These are phyloP conservation scores for Tetraselmis chui DNA, from an alignment of 139 green algal genomes.

Conservation along the genomic window DNA sequence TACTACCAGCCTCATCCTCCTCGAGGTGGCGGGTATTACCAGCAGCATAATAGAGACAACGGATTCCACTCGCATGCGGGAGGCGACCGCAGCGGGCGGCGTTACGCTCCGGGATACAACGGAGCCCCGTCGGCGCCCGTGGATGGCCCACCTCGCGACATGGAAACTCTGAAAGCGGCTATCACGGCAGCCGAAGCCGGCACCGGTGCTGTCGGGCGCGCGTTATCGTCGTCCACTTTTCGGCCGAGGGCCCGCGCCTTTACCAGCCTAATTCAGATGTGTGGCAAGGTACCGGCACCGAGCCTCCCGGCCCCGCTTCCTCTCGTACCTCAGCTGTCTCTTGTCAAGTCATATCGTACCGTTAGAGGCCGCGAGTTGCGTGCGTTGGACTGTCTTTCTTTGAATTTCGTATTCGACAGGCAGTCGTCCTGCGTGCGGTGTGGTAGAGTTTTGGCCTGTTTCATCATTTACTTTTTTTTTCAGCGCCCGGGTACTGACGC, in stretches of 20 bases:
- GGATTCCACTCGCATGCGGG: background rate
- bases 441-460: too few relatives aligned
- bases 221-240: constrained; percentile 15
- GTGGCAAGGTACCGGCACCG: constrained; percentile 4
- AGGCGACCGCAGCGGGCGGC: background rate
- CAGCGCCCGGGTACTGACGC: too few relatives aligned
- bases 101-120: background rate
- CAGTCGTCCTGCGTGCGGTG: too few relatives aligned
- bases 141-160: constrained; percentile 8
- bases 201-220: constrained; percentile 6
- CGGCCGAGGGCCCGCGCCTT: constrained; percentile 18
- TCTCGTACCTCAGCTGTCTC: background rate
- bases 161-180: constrained; percentile 21
- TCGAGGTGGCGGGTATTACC: background rate
- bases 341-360: too few relatives aligned
- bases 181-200: constrained; percentile 9
- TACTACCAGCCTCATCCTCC: background rate
- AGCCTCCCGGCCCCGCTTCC: too few relatives aligned
- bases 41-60: background rate
- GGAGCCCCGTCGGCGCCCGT: background rate
- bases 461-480: too few relatives aligned
- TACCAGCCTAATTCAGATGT: constrained; percentile 28
- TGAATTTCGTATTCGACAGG: too few relatives aligned
- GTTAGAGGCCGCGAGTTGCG: too few relatives aligned
- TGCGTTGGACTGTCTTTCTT: too few relatives aligned